A percentile compares a stretch with the other conserved stretches of the same genome.
phyloP scores from a whole-genome alignment of 495 filamentous ascomycete species.

The Podospora didyma region DNA sequence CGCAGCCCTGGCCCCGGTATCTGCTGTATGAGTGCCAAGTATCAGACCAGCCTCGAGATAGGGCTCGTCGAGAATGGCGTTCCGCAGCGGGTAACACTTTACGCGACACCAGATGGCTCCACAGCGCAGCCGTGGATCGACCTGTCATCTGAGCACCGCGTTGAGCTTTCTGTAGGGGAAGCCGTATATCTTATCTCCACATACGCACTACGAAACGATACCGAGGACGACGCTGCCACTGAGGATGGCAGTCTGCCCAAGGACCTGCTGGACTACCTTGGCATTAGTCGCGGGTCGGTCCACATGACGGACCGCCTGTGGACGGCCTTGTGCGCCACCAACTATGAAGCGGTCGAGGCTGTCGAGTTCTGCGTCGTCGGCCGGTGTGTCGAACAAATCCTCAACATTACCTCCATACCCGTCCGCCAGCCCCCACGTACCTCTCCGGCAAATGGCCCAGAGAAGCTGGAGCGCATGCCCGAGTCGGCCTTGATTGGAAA shows the following conservation, averaged over 20 bases:
- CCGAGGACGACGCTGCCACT: neutral
- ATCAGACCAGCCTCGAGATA: slow-evolving; percentile 5
- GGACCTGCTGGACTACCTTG: slow-evolving; percentile 9
- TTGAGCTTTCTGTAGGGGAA: slow-evolving; percentile 5
- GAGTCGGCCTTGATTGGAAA: slow-evolving; percentile 12
- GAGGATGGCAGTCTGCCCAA: neutral
- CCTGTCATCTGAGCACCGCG: slow-evolving; percentile 7
- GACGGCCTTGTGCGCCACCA: slow-evolving; percentile 10
- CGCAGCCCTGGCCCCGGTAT: neutral
- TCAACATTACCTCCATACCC: slow-evolving; percentile 13
- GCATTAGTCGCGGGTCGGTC: slow-evolving; percentile 4
- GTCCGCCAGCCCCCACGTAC: neutral
- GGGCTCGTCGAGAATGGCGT: slow-evolving; percentile 5
- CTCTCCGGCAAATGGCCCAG: too few species aligned
- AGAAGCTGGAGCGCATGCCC: neutral
- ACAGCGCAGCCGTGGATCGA: slow-evolving; percentile 3
- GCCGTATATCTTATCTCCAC: slow-evolving; percentile 9
- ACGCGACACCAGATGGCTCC: neutral
- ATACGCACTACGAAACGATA: slow-evolving; percentile 5
- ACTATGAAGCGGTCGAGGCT: slow-evolving; percentile 15
- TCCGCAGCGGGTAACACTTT: neutral
- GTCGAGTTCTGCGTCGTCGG: slow-evolving; percentile 17
- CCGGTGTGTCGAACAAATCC: slow-evolving; percentile 14
- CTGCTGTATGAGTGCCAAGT: slow-evolving; percentile 5
- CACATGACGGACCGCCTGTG: slow-evolving; percentile 15